A percentile compares a stretch with the other conserved stretches of the same genome.
These are phyloP conservation scores for Neoboletus subvelutipes DNA, from an alignment of 768 basidiomycete genomes.

Conservation along the genomic window DNA sequence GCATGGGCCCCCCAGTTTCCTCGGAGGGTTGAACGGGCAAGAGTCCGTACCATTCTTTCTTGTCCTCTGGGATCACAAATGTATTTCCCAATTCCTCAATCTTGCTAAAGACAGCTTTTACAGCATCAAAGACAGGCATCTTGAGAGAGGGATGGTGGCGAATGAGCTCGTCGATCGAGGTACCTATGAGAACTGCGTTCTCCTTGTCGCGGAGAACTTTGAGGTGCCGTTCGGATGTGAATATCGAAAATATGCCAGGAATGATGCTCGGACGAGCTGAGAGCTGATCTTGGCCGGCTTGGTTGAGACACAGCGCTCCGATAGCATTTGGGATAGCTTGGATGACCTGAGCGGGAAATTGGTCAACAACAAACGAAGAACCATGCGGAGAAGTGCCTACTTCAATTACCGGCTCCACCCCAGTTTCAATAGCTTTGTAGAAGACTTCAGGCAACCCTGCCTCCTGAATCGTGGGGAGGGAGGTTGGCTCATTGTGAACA, in stretches of 20 bases:
- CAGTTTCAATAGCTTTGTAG: conserved; percentile 80
- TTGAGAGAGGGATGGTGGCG: conserved; percentile 93
- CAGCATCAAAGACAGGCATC: conserved; percentile 70
- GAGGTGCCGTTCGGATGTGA: conserved; percentile 80
- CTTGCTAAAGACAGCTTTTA: conserved; percentile 66
- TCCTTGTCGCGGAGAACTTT: conserved; percentile 90
- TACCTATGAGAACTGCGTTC: conserved; percentile 85
- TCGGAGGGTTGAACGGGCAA: conserved; percentile 30
- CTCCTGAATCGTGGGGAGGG: conserved; percentile 90
- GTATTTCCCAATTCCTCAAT: conserved; percentile 72
- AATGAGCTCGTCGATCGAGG: conserved; percentile 90
- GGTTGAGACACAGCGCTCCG: conserved; percentile 94
- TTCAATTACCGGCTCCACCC: conserved; percentile 86
- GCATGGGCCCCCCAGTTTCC: conserved; percentile 47
- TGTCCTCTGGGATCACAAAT: conserved; percentile 54
- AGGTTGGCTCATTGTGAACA: conserved; percentile 98
- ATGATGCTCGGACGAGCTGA: conserved; percentile 77
- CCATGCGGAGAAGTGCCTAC: conserved; percentile 37
- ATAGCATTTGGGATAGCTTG: conserved; percentile 94
- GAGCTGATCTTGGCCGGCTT: conserved; percentile 81
- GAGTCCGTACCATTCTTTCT: conserved; percentile 68
- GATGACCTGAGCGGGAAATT: conserved; percentile 58
- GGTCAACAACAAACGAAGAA: background rate
- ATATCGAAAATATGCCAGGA: conserved; percentile 79
- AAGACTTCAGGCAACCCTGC: conserved; percentile 85